These are phyloP conservation scores for Cardamine occulta DNA, from an alignment of 345 rosid species.

Conservation along the genomic window DNA sequence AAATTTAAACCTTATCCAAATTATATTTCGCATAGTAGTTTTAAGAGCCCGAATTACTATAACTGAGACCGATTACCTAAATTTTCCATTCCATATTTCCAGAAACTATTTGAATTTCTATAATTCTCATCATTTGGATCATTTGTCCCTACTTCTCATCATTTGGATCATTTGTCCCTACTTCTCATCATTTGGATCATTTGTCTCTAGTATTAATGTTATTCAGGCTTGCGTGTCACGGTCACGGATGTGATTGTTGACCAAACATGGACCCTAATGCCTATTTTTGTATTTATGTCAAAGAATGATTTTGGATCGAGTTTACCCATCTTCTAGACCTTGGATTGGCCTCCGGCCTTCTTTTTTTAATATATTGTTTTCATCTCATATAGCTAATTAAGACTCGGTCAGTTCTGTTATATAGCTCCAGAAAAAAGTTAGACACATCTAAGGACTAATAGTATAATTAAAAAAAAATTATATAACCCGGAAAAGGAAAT, in stretches of 20 bases:
- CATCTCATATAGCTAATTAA: background rate
- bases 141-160: conserved; percentile 30
- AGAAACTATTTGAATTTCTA: background rate
- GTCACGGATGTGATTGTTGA: conserved; percentile 60
- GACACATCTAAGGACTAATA: background rate
- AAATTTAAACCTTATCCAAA: background rate
- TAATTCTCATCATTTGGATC: background rate
- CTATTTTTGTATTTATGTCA: conserved; percentile 31
- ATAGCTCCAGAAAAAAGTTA: background rate
- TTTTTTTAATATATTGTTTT: background rate
- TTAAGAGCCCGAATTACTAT: background rate
- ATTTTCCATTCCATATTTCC: background rate
- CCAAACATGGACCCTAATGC: conserved; percentile 41
- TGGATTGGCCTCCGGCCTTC: conserved; percentile 21
- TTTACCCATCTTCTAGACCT: background rate
- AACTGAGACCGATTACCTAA: background rate
- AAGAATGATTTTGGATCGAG: conserved; percentile 19
- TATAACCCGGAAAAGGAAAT: background rate
- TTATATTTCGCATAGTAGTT: background rate
- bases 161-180: conserved; percentile 34
- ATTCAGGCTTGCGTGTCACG: conserved; percentile 40
- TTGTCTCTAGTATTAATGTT: conserved; percentile 33
- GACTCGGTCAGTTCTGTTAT: background rate
- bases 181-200: conserved; percentile 26
- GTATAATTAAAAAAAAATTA: background rate